A percentile compares a stretch with the other conserved stretches of the same genome.
phyloP scores from a whole-genome alignment of 768 basidiomycete genomes.

The Pisolithus microcarpus region DNA sequence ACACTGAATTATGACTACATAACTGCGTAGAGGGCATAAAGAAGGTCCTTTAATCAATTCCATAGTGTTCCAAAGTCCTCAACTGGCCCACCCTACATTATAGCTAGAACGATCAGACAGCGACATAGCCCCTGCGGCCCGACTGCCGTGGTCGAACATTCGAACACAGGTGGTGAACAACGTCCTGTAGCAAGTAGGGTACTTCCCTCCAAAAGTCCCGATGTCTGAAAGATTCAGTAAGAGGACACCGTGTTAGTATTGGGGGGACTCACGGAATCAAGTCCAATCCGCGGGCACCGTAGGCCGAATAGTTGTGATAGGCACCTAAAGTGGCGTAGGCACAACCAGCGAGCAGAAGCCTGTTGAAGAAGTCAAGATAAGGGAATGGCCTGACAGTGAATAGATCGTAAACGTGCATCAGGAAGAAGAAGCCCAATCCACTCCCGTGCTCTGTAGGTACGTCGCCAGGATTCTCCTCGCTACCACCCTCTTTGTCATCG shows the following conservation, averaged over 20 bases:
- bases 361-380: conserved; percentile 20
- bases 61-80: neutral
- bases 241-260: conserved; percentile 2
- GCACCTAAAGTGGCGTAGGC: conserved; percentile 74
- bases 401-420: conserved; percentile 49
- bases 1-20: no score
- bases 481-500: conserved; percentile 17
- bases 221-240: conserved; percentile 42
- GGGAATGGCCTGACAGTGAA: neutral
- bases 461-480: conserved; percentile 12
- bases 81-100: neutral
- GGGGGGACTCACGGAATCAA: conserved; percentile 70
- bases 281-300: conserved; percentile 77
- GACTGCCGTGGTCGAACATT: conserved; percentile 60
- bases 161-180: conserved; percentile 70
- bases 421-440: conserved; percentile 85
- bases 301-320: conserved; percentile 84
- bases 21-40: no score
- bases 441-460: conserved; percentile 44
- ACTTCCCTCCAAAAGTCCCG: conserved; percentile 89
- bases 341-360: conserved; percentile 48
- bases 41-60: neutral
- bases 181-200: conserved; percentile 76
- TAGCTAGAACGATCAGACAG: conserved; percentile 41
- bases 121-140: conserved; percentile 66